phyloP scores from a whole-genome alignment of 2,329 filamentous ascomycete genomes.

The Dendrostoma leiphaemia region DNA sequence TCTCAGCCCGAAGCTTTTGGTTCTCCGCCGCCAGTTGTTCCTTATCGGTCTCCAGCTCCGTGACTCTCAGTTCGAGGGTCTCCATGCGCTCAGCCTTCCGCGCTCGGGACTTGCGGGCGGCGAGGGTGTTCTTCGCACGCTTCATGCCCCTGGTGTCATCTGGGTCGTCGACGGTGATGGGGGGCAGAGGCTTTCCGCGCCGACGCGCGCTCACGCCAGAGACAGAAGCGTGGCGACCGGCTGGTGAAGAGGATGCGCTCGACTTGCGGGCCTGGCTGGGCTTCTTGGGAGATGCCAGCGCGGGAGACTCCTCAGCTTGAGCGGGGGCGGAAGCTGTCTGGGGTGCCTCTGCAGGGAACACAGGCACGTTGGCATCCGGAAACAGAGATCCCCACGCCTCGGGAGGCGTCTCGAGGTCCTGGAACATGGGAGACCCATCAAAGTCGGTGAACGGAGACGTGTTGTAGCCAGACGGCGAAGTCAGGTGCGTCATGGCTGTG shows the following conservation, averaged over 20 bases:
- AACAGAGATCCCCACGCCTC: conserved; percentile 74
- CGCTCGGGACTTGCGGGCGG: conserved; percentile 88
- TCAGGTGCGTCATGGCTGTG: conserved; percentile 76
- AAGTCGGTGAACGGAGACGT: conserved; percentile 72
- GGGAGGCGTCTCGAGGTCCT: conserved; percentile 54
- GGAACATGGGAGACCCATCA: conserved; percentile 77
- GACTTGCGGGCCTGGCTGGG: conserved; percentile 46
- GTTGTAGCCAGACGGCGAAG: conserved; percentile 76
- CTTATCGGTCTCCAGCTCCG: conserved; percentile 55
- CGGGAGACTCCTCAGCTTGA: conserved; percentile 40
- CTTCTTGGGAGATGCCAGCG: conserved; percentile 36
- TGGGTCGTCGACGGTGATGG: conserved; percentile 73
- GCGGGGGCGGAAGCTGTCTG: conserved; percentile 23
- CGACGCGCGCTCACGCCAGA: conserved; percentile 71
- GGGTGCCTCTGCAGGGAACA: neutral
- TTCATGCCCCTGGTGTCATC: conserved; percentile 79
- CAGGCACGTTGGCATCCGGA: conserved; percentile 44
- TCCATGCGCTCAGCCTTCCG: conserved; percentile 78
- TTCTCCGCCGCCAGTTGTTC: neutral
- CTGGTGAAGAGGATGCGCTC: conserved; percentile 40
- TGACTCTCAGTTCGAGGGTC: conserved; percentile 71
- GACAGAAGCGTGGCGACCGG: conserved; percentile 62
- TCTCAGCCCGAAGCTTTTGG: no score
- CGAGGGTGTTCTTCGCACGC: conserved; percentile 89
- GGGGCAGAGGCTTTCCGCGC: conserved; percentile 77